Conservation (phyloP, 176 grass and related monocot species). For the Oryza brachyantha region DNA sequence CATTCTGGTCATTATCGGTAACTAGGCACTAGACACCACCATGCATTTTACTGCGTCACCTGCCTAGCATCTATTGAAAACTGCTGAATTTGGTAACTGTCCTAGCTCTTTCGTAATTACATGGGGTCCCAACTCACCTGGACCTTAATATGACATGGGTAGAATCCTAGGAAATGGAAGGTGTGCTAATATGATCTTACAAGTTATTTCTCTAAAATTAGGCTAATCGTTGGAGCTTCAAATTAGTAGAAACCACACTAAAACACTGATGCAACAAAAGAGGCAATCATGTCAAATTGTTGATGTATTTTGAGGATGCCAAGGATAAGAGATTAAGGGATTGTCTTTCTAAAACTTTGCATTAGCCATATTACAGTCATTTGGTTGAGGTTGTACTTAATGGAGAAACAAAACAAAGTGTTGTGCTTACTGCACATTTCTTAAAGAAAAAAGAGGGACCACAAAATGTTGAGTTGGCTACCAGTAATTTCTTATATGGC, state of each 20-base stretch:
- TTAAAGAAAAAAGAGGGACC: background rate
- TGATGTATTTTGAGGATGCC: background rate
- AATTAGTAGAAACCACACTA: background rate
- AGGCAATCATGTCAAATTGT: background rate
- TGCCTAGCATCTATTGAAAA: background rate
- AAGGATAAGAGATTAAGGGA: background rate
- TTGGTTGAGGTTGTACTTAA: background rate
- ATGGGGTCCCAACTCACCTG: background rate
- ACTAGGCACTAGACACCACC: background rate
- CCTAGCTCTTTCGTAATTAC: background rate
- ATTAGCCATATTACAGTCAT: background rate
- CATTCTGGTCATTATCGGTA: background rate
- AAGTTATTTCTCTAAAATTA: background rate
- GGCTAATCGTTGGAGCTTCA: background rate
- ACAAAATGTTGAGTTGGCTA: background rate
- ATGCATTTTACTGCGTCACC: background rate
- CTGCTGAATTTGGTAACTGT: background rate
- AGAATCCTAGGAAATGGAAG: background rate
- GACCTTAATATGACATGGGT: background rate
- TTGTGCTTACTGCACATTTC: background rate
- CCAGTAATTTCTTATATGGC: background rate
- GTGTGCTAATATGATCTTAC: constrained; percentile 4
- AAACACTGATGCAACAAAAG: background rate
- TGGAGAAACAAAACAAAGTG: background rate
- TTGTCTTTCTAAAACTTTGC: background rate